Conservation (phyloP, 148 eudicot genomes). For the Spergularia bocconei region DNA sequence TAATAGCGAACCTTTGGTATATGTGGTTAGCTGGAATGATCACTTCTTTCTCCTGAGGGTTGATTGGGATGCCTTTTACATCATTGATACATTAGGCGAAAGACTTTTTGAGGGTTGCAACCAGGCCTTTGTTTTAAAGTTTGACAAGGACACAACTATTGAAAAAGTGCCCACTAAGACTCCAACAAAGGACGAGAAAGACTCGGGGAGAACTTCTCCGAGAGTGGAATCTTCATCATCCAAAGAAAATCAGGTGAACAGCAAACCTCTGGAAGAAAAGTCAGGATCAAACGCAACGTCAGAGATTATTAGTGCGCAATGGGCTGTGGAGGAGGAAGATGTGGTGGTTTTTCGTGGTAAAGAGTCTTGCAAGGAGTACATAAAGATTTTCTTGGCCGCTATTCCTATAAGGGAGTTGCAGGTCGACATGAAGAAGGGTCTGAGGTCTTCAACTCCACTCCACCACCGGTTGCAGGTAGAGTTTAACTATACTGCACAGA, state of each 20-base stretch:
- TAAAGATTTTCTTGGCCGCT: conserved; percentile 83
- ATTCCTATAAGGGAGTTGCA: conserved; percentile 76
- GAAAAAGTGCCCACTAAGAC: conserved; percentile 25
- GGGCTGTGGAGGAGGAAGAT: conserved; percentile 28
- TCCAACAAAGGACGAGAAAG: conserved; percentile 5
- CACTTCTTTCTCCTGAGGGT: conserved; percentile 74
- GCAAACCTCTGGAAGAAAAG: background rate
- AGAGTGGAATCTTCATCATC: conserved; percentile 9
- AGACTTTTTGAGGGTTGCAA: conserved; percentile 78
- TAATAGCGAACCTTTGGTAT: conserved; percentile 45
- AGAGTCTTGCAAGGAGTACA: conserved; percentile 74
- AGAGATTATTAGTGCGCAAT: conserved; percentile 3
- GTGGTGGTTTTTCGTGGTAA: conserved; percentile 43
- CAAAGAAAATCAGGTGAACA: conserved; percentile 6
- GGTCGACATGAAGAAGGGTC: conserved; percentile 69
- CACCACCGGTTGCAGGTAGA: conserved; percentile 87
- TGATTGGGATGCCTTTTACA: conserved; percentile 70
- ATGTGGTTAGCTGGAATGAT: conserved; percentile 79
- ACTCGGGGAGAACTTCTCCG: background rate
- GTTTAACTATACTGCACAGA: conserved; percentile 53
- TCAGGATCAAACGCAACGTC: conserved; percentile 10
- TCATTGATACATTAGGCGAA: conserved; percentile 85
- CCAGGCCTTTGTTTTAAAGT: conserved; percentile 65
- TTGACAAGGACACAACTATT: conserved; percentile 51
- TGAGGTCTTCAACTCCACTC: conserved; percentile 65